Conservation (phyloP, 441 rosid genomes). For the Pelargonium myrrhifolium region DNA sequence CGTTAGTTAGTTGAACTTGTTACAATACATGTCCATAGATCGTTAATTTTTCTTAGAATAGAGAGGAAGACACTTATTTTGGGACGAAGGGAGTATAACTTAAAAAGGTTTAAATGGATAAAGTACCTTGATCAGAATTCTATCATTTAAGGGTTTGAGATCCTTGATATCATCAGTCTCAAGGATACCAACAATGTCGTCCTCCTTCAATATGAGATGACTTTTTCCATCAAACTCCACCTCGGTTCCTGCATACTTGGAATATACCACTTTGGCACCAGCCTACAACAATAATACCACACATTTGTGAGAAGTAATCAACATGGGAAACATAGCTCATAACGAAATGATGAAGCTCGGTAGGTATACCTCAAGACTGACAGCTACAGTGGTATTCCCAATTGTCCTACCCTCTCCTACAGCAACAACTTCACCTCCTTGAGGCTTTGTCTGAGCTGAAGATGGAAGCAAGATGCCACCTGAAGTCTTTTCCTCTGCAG, state of each 20-base stretch:
- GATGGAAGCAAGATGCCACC: constrained; percentile 86
- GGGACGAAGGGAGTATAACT: not conserved
- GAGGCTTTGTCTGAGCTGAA: constrained; percentile 75
- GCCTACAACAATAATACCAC: constrained; percentile 35
- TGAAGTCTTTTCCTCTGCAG: constrained; percentile 66
- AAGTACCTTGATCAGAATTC: constrained; percentile 71
- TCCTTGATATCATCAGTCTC: constrained; percentile 89
- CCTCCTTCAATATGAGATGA: constrained; percentile 85
- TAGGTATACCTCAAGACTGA: constrained; percentile 46
- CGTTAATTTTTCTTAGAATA: no score
- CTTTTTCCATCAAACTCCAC: constrained; percentile 65
- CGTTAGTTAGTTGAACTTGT: no score
- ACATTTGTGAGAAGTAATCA: not conserved
- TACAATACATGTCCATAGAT: no score
- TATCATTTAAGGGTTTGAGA: constrained; percentile 81
- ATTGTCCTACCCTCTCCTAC: constrained; percentile 77
- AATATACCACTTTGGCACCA: constrained; percentile 69
- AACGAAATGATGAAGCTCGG: not conserved
- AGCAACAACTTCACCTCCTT: constrained; percentile 85
- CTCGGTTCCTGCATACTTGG: constrained; percentile 87
- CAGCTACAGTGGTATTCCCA: constrained; percentile 50
- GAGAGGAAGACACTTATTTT: no score
- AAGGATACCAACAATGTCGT: constrained; percentile 77
- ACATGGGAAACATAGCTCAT: not conserved
- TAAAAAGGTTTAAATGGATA: not conserved